Evolutionary conservation across 2,329 filamentous ascomycete genomes (phyloP).

Genomic region (Epichloe bromicola): DNA sequence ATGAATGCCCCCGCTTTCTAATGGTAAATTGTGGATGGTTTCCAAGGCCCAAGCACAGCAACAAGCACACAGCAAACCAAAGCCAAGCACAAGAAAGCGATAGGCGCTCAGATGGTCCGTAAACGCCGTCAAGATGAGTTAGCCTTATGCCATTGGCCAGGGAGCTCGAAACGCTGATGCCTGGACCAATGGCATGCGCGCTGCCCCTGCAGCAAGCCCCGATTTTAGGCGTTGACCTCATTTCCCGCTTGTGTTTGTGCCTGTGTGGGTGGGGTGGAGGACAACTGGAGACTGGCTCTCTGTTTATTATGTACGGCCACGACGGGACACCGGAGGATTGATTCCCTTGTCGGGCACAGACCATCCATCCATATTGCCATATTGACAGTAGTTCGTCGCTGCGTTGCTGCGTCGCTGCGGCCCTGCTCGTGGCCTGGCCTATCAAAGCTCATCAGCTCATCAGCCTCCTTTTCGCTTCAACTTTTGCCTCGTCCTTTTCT

Average conservation of each 20-base stretch:
- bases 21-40: too few species aligned
- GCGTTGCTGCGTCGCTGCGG: too few species aligned
- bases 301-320: too few species aligned
- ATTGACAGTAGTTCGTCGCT: too few species aligned
- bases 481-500: neutral
- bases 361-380: too few species aligned
- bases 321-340: too few species aligned
- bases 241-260: conserved; percentile 5
- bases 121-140: neutral
- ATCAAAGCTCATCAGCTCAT: too few species aligned
- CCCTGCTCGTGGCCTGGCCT: too few species aligned
- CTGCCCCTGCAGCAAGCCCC: conserved; percentile 5
- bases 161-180: neutral
- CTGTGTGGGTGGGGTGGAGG: neutral
- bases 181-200: conserved; percentile 3
- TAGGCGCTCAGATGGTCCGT: neutral
- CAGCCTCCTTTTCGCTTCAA: conserved; percentile 1
- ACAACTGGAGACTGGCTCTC: too few species aligned
- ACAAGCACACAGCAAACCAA: neutral
- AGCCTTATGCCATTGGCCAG: conserved; percentile 2
- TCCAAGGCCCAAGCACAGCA: neutral
- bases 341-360: too few species aligned
- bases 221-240: conserved; percentile 4
- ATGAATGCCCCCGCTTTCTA: too few species aligned
- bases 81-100: neutral